These are phyloP conservation scores for Emergomyces orientalis DNA, from an alignment of 2,329 filamentous ascomycete species.

Conservation along the genomic window DNA sequence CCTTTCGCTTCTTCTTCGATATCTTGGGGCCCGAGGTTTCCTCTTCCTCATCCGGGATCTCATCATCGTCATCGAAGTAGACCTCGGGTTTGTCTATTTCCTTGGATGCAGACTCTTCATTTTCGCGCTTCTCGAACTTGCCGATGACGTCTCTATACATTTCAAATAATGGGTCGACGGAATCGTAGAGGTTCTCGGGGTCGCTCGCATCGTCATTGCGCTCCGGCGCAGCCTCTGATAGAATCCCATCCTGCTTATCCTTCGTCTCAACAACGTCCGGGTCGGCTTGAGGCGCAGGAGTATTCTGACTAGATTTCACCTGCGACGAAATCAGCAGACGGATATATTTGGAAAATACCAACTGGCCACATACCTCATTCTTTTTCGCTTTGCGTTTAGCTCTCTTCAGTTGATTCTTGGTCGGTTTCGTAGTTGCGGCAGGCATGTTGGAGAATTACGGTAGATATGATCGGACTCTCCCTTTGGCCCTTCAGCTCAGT, in stretches of 20 bases:
- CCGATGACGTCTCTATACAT: slow-evolving; percentile 75
- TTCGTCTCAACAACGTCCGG: slow-evolving; percentile 3
- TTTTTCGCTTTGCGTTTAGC: slow-evolving; percentile 93
- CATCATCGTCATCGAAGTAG: slow-evolving; percentile 71
- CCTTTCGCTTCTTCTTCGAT: slow-evolving; percentile 92
- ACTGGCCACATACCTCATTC: slow-evolving; percentile 43
- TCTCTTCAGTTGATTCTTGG: slow-evolving; percentile 88
- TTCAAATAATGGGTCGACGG: slow-evolving; percentile 68
- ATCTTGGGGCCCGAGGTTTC: slow-evolving; percentile 56
- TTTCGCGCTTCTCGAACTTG: slow-evolving; percentile 61
- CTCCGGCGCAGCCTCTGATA: neutral
- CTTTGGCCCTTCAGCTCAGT: neutral
- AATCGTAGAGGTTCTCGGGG: slow-evolving; percentile 39
- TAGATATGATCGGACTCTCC: neutral
- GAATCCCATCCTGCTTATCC: slow-evolving; percentile 1
- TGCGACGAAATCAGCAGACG: slow-evolving; percentile 15
- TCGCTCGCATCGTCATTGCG: slow-evolving; percentile 33
- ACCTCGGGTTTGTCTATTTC: slow-evolving; percentile 74
- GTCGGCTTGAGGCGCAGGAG: slow-evolving; percentile 2
- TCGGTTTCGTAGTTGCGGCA: slow-evolving; percentile 52
- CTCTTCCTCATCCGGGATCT: slow-evolving; percentile 69
- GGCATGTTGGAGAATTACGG: slow-evolving; percentile 13
- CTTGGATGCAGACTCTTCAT: slow-evolving; percentile 54
- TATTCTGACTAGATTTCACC: slow-evolving; percentile 10
- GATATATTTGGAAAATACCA: neutral